Percentiles rank a stretch among this genome's conserved stretches.
Evolutionary conservation across 495 filamentous ascomycete species (phyloP).

Genomic region (Tuber calosporum): DNA sequence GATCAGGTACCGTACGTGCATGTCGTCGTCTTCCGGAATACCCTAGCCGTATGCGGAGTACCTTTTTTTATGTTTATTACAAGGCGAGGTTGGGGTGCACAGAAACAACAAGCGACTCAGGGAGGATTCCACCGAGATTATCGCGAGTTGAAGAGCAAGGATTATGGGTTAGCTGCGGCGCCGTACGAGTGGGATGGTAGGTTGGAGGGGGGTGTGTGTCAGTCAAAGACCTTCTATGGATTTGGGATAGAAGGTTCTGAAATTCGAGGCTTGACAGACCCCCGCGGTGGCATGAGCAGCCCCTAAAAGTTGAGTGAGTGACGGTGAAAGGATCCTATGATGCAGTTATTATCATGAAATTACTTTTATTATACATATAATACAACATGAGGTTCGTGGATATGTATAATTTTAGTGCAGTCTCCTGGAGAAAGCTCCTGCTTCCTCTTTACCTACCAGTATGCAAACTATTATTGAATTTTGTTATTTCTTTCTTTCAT

Average conservation of each 20-base stretch:
- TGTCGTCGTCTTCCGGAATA: constrained; percentile 1
- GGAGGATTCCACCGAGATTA: neutral
- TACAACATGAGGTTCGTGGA: neutral
- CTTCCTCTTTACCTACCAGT: neutral
- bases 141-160: neutral
- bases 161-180: neutral
- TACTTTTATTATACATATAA: neutral
- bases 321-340: neutral
- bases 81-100: neutral
- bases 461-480: neutral
- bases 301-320: neutral
- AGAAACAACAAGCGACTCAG: neutral
- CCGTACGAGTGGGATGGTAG: neutral
- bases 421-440: neutral
- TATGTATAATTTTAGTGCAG: neutral
- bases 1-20: neutral
- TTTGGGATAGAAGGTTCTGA: neutral
- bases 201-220: neutral
- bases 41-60: neutral
- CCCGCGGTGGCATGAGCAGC: neutral
- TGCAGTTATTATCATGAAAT: neutral
- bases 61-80: constrained; percentile 4
- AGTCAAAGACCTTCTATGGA: neutral
- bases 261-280: neutral
- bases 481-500: neutral